Conservation (phyloP, 2,329 filamentous ascomycete genomes). For the Aureobasidium vineae region DNA sequence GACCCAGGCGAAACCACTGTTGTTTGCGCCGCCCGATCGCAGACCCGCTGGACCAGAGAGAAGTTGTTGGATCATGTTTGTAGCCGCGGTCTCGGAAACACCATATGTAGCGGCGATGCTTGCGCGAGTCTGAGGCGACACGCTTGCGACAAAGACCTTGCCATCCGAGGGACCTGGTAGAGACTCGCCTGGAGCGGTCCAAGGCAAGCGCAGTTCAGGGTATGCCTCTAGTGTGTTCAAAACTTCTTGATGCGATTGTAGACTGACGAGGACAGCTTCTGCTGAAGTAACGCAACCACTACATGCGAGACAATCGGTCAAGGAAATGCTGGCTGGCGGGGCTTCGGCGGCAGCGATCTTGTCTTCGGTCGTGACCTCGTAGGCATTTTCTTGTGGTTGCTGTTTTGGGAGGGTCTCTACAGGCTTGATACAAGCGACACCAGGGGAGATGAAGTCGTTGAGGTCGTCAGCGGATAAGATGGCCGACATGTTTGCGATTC, state of each 20-base stretch:
- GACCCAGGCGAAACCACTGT: constrained; percentile 82
- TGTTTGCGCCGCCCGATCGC: constrained; percentile 65
- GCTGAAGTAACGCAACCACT: constrained; percentile 97
- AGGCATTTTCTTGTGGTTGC: constrained; percentile 55
- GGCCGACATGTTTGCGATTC: constrained; percentile 69
- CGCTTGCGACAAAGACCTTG: constrained; percentile 84
- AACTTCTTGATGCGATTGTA: constrained; percentile 93
- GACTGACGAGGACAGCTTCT: constrained; percentile 90
- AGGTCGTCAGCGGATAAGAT: constrained; percentile 96
- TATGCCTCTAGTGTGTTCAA: constrained; percentile 72
- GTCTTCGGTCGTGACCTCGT: constrained; percentile 94
- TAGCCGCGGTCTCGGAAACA: constrained; percentile 69
- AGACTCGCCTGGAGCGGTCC: constrained; percentile 29
- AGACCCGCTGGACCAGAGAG: constrained; percentile 69
- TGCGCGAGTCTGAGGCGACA: constrained; percentile 87
- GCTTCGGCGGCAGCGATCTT: constrained; percentile 57
- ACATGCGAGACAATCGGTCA: constrained; percentile 96
- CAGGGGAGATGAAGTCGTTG: constrained; percentile 98
- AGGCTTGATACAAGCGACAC: constrained; percentile 97
- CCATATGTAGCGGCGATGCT: constrained; percentile 83
- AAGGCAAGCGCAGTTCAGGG: constrained; percentile 44
- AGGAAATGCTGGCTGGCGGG: constrained; percentile 82
- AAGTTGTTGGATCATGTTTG: constrained; percentile 78
- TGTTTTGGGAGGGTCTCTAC: constrained; percentile 79
- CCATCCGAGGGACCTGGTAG: constrained; percentile 44